phyloP scores from a whole-genome alignment of 306 rosid genomes.

The Trichosanthes cucumerina region DNA sequence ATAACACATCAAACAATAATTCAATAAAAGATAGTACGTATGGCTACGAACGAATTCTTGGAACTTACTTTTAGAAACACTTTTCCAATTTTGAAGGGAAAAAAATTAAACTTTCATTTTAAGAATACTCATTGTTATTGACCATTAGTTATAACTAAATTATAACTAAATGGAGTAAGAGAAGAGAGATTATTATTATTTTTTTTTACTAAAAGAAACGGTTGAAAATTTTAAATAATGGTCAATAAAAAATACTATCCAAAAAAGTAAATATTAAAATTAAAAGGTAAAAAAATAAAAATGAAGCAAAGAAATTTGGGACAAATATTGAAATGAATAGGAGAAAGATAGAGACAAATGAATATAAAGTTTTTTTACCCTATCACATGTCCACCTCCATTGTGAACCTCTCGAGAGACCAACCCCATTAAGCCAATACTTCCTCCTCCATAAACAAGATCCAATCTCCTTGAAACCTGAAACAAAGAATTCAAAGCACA shows the following conservation, averaged over 20 bases:
- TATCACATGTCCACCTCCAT: slow-evolving; percentile 24
- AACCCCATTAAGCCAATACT: slow-evolving; percentile 25
- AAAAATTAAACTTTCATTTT: no score
- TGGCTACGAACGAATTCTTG: background rate
- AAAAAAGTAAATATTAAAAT: no score
- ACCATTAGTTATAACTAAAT: no score
- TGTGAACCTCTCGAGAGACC: slow-evolving; percentile 21
- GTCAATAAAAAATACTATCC: no score
- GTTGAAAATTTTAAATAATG: no score
- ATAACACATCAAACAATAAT: background rate
- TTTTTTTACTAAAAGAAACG: no score
- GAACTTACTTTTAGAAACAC: background rate
- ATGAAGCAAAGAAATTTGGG: background rate
- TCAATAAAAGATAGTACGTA: background rate
- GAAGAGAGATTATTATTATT: no score
- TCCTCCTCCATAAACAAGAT: slow-evolving; percentile 28
- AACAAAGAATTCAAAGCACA: background rate
- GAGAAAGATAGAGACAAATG: background rate
- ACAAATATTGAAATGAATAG: background rate
- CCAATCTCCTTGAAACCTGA: slow-evolving; percentile 20
- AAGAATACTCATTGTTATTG: no score
- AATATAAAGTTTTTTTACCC: slow-evolving; percentile 7
- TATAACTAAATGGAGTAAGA: no score
- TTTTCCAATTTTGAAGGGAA: background rate
- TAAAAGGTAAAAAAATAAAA: background rate